A percentile compares a stretch with the other conserved stretches of the same genome.
phyloP scores from a whole-genome alignment of 352 stramenopile species.

The Globisporangium uncinulatum region DNA sequence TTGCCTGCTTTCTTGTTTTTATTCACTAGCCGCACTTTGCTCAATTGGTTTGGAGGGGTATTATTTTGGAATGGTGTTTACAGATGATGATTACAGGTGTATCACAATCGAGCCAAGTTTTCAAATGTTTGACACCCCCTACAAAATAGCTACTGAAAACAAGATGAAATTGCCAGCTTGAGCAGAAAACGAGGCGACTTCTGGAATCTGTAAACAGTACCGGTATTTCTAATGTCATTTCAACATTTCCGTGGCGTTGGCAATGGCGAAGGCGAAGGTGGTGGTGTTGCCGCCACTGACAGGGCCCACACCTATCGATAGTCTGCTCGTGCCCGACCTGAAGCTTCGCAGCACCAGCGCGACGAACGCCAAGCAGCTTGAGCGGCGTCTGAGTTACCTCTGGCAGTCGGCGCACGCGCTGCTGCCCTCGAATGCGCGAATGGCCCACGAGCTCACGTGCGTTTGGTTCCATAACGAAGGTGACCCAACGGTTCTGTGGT shows the following conservation, averaged over 20 bases:
- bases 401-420: slow-evolving; percentile 53
- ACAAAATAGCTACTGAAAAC: too few species aligned
- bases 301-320: not conserved
- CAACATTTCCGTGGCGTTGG: too few species aligned
- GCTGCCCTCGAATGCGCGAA: slow-evolving; percentile 22
- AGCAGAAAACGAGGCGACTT: too few species aligned
- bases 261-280: not conserved
- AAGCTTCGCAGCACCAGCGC: slow-evolving; percentile 9
- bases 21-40: not conserved
- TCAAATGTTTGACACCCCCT: too few species aligned
- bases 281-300: not conserved
- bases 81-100: not conserved
- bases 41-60: not conserved
- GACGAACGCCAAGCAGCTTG: slow-evolving; percentile 43
- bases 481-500: not conserved
- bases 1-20: too few species aligned
- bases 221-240: too few species aligned
- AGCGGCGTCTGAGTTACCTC: slow-evolving; percentile 65
- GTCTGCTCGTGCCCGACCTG: slow-evolving; percentile 10
- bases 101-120: too few species aligned
- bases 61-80: not conserved
- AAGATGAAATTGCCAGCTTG: too few species aligned
- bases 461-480: not conserved
- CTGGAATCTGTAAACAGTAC: too few species aligned
- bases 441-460: slow-evolving; percentile 58